These are phyloP conservation scores for Solanum stenotomum DNA, from an alignment of 257 asterid genomes.

Conservation along the genomic window DNA sequence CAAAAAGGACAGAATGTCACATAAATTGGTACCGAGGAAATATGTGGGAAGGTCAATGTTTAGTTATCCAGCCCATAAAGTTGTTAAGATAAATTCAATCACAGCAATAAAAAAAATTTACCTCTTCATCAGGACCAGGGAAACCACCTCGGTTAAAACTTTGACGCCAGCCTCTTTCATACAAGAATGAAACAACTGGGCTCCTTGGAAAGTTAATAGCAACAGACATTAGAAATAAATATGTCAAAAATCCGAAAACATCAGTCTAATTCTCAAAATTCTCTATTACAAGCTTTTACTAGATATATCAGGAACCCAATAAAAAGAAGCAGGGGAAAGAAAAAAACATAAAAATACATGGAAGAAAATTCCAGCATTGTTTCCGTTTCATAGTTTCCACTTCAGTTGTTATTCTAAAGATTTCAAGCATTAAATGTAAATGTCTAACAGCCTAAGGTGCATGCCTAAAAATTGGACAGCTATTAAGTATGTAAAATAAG, in stretches of 20 bases:
- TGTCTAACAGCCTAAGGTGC: not conserved
- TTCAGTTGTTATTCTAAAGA: not conserved
- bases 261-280: not conserved
- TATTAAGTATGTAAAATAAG: not conserved
- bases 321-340: not conserved
- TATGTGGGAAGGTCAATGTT: not conserved
- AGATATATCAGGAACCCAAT: not conserved
- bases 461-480: not conserved
- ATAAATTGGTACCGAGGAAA: not conserved
- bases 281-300: not conserved
- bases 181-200: constrained; percentile 81
- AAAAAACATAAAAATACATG: too few relatives aligned
- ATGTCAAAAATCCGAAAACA: not conserved
- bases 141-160: constrained; percentile 74
- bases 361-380: not conserved
- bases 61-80: not conserved
- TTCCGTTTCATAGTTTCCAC: not conserved
- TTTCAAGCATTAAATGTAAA: not conserved
- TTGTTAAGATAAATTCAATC: not conserved
- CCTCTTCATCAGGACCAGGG: constrained; percentile 99
- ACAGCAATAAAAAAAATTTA: constrained; percentile 13
- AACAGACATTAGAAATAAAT: constrained; percentile 13
- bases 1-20: not conserved
- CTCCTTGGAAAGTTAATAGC: constrained; percentile 45
- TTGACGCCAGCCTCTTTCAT: constrained; percentile 99